Evolutionary conservation across 2,329 filamentous ascomycete genomes (phyloP).

Genomic region (Lasiodiplodia gonubiensis): DNA sequence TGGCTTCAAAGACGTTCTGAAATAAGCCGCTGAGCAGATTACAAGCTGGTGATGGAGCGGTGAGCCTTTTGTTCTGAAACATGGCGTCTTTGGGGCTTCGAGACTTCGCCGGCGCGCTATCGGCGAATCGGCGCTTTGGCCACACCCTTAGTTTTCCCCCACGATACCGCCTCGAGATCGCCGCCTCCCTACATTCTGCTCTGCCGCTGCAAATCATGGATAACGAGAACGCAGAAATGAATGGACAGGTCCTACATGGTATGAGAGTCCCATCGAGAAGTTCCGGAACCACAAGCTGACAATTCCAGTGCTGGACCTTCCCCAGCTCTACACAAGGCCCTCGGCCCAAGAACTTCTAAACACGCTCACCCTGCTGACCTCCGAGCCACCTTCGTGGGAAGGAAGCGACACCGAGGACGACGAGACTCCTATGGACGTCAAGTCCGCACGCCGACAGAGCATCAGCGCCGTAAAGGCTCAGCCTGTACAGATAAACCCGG

Average conservation of each 20-base stretch:
- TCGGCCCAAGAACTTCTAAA: constrained; percentile 66
- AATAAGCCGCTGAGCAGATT: background rate
- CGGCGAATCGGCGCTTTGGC: constrained; percentile 27
- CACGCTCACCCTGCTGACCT: constrained; percentile 69
- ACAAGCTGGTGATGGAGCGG: background rate
- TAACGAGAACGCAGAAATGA: constrained; percentile 10
- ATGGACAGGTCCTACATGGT: constrained; percentile 25
- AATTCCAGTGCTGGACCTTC: constrained; percentile 71
- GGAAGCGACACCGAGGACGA: constrained; percentile 50
- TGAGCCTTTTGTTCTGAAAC: constrained; percentile 9
- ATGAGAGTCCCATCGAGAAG: background rate
- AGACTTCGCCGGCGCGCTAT: constrained; percentile 15
- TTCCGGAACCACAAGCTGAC: background rate
- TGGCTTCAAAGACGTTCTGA: constrained; percentile 83
- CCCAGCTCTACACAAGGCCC: constrained; percentile 82
- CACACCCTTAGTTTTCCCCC: constrained; percentile 22
- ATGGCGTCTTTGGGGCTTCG: background rate
- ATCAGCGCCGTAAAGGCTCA: constrained; percentile 16
- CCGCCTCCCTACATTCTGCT: constrained; percentile 17
- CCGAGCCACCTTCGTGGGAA: constrained; percentile 73
- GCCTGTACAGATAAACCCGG: constrained; percentile 48
- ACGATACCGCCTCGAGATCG: constrained; percentile 19
- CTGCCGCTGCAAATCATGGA: constrained; percentile 22
- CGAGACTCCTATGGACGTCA: constrained; percentile 31
- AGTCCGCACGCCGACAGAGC: constrained; percentile 21